Evolutionary conservation across 1,284 basidiomycete species (phyloP).

Genomic region (Mrakiaceae sp.): DNA sequence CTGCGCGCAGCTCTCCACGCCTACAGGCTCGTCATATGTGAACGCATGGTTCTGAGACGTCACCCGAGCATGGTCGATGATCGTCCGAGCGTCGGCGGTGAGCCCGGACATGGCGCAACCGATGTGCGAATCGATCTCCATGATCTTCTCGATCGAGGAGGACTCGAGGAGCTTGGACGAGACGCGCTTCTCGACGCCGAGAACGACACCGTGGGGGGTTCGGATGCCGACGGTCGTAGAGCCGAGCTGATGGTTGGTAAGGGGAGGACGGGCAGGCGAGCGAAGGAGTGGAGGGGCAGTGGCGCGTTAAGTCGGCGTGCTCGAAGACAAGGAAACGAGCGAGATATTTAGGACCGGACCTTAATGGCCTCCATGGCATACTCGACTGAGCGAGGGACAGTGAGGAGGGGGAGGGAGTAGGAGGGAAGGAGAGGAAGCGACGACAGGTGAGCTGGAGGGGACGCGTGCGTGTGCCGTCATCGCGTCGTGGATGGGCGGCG

Average conservation of each 20-base stretch:
- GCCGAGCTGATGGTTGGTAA: slow-evolving; percentile 54
- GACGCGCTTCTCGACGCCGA: slow-evolving; percentile 97
- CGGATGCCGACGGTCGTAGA: slow-evolving; percentile 93
- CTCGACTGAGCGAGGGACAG: slow-evolving; percentile 53
- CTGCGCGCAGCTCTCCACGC: slow-evolving; percentile 93
- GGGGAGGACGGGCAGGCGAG: not conserved
- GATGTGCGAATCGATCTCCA: slow-evolving; percentile 96
- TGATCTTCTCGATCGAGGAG: slow-evolving; percentile 97
- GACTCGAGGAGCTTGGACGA: slow-evolving; percentile 93
- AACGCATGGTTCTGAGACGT: slow-evolving; percentile 93
- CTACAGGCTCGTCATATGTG: slow-evolving; percentile 94
- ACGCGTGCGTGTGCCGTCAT: slow-evolving; percentile 13
- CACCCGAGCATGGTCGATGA: slow-evolving; percentile 99
- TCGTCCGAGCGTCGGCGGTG: slow-evolving; percentile 95
- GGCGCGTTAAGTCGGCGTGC: not conserved
- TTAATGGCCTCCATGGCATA: slow-evolving; percentile 99
- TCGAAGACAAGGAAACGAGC: not conserved
- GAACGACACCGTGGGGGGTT: slow-evolving; percentile 76
- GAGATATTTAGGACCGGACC: slow-evolving; percentile 38
- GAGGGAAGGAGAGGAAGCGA: not conserved
- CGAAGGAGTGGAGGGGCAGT: not conserved
- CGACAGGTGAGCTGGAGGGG: slow-evolving; percentile 9
- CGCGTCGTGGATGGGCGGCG: slow-evolving; percentile 8
- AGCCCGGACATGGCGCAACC: slow-evolving; percentile 98
- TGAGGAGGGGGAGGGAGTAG: not conserved